Evolutionary conservation across 805 yeast genomes (phyloP).

Genomic region (Komagataella pastoris): DNA sequence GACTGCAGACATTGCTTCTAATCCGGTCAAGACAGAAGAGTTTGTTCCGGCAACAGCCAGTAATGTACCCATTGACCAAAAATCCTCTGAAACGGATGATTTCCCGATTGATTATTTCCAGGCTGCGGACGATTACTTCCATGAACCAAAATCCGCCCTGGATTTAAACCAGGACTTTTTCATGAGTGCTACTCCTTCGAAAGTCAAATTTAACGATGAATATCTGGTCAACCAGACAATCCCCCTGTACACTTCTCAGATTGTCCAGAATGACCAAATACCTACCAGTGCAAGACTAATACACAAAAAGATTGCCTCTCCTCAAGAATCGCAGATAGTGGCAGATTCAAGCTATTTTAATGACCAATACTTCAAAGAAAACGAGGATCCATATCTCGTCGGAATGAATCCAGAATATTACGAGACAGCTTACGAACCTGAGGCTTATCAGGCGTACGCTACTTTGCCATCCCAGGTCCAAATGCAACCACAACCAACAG

Average conservation of each 20-base stretch:
- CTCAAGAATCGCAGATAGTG: neutral
- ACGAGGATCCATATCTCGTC: neutral
- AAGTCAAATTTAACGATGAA: neutral
- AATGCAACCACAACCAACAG: neutral
- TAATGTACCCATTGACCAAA: neutral
- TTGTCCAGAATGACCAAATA: neutral
- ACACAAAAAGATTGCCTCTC: neutral
- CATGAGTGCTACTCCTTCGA: neutral
- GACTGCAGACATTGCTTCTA: neutral
- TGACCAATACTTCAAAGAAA: neutral
- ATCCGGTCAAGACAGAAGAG: neutral
- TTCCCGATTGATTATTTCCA: constrained; percentile 57
- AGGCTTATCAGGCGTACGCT: neutral
- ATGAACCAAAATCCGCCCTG: neutral
- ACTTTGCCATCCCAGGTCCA: neutral
- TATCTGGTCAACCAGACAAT: neutral
- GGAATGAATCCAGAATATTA: neutral
- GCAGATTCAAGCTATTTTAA: neutral
- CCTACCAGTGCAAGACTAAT: neutral
- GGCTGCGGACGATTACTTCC: neutral
- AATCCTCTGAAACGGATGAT: constrained; percentile 25
- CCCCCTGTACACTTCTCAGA: neutral
- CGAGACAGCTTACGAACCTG: neutral
- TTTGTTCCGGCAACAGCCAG: neutral
- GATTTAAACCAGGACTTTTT: neutral